Base-by-base conservation (phyloP, 2,329 filamentous ascomycete genomes). In the Exserohilum turcica region DNA sequence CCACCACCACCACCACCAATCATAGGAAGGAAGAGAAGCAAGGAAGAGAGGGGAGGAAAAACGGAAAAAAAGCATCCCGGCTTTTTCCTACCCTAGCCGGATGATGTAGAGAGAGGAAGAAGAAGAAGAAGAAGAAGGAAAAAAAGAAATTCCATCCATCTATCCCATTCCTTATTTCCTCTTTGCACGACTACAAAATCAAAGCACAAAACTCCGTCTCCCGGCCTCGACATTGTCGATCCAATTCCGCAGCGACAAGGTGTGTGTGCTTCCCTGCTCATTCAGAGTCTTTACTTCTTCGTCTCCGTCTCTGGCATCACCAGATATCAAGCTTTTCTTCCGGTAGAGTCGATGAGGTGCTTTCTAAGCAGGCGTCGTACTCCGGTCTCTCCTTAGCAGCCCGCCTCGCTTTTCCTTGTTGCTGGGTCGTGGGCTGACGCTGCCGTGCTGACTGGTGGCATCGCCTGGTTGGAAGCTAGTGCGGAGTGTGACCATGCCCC, bases 401-500 rank as follows among this genome's bases (percentile, higher is more conserved):
- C 78, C 78, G 48, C 79, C 76, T 43, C 78, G 74, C 21, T 24
- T 24, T 31, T 53, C 51, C 6, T 43, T 40, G 2, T 45, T 40
- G 24, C 48, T 55, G 2, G 57, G 44, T 9, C 59, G 27, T 0
- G 64, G 64, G 36, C 63, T 65, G 60, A 68, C 66, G 31, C 74
- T 74, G 12, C 76, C 78, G 47, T 51, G 54, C 13, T 46, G 52
- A 38, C 68, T 69, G 8, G 15, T 53, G 16, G 55, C 59, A 36
- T 73, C 87, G 0, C 79, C 76, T 0, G 76, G 76, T 21, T 78
- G 78, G 67, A 96, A 97, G 48, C 79, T 84, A 70, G 88, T 94
- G 78, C 86, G 88, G 40, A 97, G 73, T 0, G 85, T 80, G 1
- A 97, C 87, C 1, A 77, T 82, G 19, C 91, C 92, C 31, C 78